Conservation (phyloP, 225 moss, liverwort and hornwort species). For the Straminergon stramineum region DNA sequence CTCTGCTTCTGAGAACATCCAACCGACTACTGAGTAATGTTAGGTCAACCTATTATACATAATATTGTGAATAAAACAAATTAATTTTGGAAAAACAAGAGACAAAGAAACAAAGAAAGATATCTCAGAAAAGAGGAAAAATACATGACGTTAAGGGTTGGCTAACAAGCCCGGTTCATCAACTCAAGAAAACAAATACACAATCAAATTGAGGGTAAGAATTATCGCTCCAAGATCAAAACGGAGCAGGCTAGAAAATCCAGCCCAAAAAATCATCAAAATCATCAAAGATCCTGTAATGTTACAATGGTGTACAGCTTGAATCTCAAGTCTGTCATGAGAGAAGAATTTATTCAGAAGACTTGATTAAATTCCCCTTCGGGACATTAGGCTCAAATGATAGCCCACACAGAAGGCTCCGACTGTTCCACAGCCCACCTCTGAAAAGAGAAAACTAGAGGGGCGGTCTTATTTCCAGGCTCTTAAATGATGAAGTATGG, state of each 20-base stretch:
- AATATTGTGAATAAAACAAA: background rate
- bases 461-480: conserved; percentile 1
- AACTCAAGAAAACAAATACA: too few species aligned
- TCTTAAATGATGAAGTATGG: conserved; percentile 3
- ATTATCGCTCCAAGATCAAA: background rate
- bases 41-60: background rate
- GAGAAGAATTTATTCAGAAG: background rate
- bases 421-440: background rate
- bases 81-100: background rate
- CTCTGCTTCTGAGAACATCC: background rate
- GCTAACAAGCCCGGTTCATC: background rate
- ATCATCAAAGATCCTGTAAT: background rate
- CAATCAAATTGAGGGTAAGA: background rate
- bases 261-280: background rate
- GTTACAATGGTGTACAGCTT: background rate
- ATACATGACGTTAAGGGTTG: background rate
- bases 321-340: background rate
- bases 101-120: background rate
- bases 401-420: background rate
- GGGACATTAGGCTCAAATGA: background rate
- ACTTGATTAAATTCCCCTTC: background rate
- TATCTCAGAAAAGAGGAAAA: background rate
- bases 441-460: background rate
- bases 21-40: background rate
- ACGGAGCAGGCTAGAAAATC: background rate